A percentile compares a stretch with the other conserved stretches of the same genome.
Conservation (phyloP, 2,329 filamentous ascomycete genomes). For the Ophiocordyceps unilateralis region DNA sequence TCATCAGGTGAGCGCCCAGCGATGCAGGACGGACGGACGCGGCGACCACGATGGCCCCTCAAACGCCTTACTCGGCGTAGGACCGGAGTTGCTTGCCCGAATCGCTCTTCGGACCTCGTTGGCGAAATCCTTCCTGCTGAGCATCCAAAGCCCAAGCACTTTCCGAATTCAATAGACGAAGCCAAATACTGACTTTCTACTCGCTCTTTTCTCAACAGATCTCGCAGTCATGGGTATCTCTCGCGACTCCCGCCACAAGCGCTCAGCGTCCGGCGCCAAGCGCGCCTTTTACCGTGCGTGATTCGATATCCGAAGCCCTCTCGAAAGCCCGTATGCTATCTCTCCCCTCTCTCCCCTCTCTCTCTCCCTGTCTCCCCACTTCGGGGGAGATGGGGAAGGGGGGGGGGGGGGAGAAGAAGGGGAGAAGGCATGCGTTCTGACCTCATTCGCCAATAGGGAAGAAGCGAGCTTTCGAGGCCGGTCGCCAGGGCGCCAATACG, state of each 20-base stretch:
- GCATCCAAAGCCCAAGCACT: neutral
- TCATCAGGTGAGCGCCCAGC: slow-evolving; percentile 26
- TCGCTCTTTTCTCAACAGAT: slow-evolving; percentile 29
- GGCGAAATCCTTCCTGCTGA: neutral
- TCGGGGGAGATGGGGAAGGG: neutral
- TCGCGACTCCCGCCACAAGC: slow-evolving; percentile 99
- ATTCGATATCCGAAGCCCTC: slow-evolving; percentile 6
- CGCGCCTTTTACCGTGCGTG: slow-evolving; percentile 75
- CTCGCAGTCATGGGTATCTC: slow-evolving; percentile 97
- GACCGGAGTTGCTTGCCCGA: neutral
- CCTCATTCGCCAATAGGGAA: slow-evolving; percentile 59
- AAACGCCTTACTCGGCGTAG: neutral
- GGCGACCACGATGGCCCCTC: neutral
- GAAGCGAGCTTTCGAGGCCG: slow-evolving; percentile 99
- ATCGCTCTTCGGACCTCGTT: neutral
- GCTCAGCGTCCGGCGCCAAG: slow-evolving; percentile 97
- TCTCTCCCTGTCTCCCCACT: neutral
- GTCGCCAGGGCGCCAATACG: slow-evolving; percentile 98
- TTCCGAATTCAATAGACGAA: neutral
- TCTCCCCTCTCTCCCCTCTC: neutral
- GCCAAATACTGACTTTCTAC: slow-evolving; percentile 5
- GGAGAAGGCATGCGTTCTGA: slow-evolving; percentile 50
- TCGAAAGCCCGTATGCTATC: slow-evolving; percentile 50
- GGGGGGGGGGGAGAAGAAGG: neutral
- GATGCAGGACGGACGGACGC: neutral